Evolutionary conservation across 192 early-diverging fungal genomes (phyloP), one percentile per base, ranked within the genome.

Genomic region (Glomus cerebriforme): DNA sequence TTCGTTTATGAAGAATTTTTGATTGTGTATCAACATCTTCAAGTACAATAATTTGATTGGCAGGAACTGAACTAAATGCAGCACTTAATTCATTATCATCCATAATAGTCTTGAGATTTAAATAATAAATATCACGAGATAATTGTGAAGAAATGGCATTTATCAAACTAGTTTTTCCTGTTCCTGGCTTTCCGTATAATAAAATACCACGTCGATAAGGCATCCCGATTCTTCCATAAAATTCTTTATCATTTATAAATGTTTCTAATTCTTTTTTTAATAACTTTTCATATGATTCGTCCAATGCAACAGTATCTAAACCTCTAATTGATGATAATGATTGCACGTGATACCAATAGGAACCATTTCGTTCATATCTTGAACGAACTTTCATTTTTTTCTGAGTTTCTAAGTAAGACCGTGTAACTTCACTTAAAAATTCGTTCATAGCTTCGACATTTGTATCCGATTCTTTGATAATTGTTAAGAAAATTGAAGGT

Each of bases 21-120:
- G 88, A 86, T 79, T 87, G 85, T 17, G 90, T 82, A 77, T 91
- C 90, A 54, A 90, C 81, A 75, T 90, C 89, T 71, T 90, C 89
- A 66, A 90, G 84, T 1, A 90, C 89, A 26, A 90, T 85, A 58
- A 90, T 83, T 34, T 78, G 54, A 68, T 86, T 86, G 7, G 66
- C 35, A 8, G 85, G 84, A 19, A 86, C 45, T 39, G 26, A 68
- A 49, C 75, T 58, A 79, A 85, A 83, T 39, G 82, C 80, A 22
- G 75, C 64, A n/a, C 76, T 49, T 31, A 86, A 43, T 59, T 82
- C 83, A 15, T 82, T 60, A 74, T 86, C 85, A 15, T 59, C 13
- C 19, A 58, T n/a, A 24, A 86, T 79, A 26, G 82, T 79, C 22
- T 82, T 79, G 3, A 86, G 59, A 54, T 86, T 86, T 64, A 84